Conservation (phyloP, 352 stramenopile genomes). For the Stephanocyclus meneghinianus region DNA sequence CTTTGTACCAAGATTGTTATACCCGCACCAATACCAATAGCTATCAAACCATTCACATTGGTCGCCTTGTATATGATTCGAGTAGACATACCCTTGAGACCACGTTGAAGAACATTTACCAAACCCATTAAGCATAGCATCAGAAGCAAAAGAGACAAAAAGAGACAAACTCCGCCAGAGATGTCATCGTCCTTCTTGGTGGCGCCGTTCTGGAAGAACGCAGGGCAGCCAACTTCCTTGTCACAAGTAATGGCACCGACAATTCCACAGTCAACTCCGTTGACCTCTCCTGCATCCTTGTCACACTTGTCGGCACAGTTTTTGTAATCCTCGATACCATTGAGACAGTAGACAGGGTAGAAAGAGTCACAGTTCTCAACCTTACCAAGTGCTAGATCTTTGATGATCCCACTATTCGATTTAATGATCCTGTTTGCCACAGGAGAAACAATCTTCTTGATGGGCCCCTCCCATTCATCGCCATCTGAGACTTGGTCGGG, state of each 20-base stretch:
- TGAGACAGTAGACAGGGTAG: conserved; percentile 67
- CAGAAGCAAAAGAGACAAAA: conserved; percentile 76
- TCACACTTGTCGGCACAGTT: conserved; percentile 36
- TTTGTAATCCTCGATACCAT: conserved; percentile 48
- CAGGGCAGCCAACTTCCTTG: conserved; percentile 63
- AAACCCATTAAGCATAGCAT: conserved; percentile 77
- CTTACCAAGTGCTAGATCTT: conserved; percentile 60
- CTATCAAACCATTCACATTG: conserved; percentile 87
- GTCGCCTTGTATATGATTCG: conserved; percentile 87
- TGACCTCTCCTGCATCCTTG: conserved; percentile 17
- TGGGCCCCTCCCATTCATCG: conserved; percentile 67
- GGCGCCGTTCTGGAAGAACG: conserved; percentile 72
- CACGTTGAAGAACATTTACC: conserved; percentile 74
- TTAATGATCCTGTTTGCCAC: conserved; percentile 64
- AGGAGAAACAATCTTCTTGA: conserved; percentile 70
- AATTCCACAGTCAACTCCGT: conserved; percentile 26
- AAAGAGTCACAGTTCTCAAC: conserved; percentile 48
- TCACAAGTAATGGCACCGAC: conserved; percentile 71
- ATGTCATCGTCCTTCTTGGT: conserved; percentile 61
- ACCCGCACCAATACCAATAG: conserved; percentile 79
- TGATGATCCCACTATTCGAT: conserved; percentile 75
- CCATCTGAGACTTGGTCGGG: conserved; percentile 47
- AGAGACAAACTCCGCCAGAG: conserved; percentile 68
- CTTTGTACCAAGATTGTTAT: conserved; percentile 89
- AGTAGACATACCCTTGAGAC: conserved; percentile 86